Conservation (phyloP, 768 basidiomycete species). For the Hygrophorus pudorinus region DNA sequence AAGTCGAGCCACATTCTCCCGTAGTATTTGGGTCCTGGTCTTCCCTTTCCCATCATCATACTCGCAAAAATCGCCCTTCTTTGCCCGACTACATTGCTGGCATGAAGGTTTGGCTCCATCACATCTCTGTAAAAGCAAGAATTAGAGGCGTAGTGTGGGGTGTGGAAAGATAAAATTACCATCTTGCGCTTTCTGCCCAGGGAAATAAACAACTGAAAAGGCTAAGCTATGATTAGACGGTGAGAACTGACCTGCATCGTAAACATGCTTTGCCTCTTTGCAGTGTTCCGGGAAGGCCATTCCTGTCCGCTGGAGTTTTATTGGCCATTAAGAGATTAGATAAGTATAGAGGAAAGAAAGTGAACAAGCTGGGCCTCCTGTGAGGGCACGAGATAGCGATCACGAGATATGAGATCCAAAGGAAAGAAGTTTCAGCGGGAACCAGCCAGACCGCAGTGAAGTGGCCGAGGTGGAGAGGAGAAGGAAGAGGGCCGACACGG, state of each 20-base stretch:
- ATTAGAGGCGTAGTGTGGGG: not conserved
- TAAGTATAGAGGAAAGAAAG: conserved; percentile 18
- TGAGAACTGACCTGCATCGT: conserved; percentile 48
- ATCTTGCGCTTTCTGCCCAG: conserved; percentile 56
- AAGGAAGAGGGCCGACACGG: conserved; percentile 9
- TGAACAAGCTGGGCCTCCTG: too few relatives aligned
- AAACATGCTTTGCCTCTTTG: conserved; percentile 67
- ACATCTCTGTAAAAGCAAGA: conserved; percentile 45
- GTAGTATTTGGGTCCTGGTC: conserved; percentile 69
- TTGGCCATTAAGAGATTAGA: conserved; percentile 40
- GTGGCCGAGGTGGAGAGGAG: conserved; percentile 15
- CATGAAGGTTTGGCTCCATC: conserved; percentile 71
- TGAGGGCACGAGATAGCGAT: too few relatives aligned
- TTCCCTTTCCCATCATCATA: conserved; percentile 83
- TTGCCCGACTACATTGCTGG: conserved; percentile 68
- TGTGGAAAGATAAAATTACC: conserved; percentile 19
- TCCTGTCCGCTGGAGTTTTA: conserved; percentile 28
- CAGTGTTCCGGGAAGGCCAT: conserved; percentile 30
- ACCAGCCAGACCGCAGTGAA: too few relatives aligned
- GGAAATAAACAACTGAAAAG: conserved; percentile 8
- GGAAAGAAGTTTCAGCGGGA: too few relatives aligned
- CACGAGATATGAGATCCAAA: too few relatives aligned
- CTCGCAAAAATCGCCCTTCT: conserved; percentile 66
- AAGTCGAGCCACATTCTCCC: conserved; percentile 66
- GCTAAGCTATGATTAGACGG: conserved; percentile 3